Conservation (phyloP, 2,329 filamentous ascomycete species). For the Botrytis cinerea region DNA sequence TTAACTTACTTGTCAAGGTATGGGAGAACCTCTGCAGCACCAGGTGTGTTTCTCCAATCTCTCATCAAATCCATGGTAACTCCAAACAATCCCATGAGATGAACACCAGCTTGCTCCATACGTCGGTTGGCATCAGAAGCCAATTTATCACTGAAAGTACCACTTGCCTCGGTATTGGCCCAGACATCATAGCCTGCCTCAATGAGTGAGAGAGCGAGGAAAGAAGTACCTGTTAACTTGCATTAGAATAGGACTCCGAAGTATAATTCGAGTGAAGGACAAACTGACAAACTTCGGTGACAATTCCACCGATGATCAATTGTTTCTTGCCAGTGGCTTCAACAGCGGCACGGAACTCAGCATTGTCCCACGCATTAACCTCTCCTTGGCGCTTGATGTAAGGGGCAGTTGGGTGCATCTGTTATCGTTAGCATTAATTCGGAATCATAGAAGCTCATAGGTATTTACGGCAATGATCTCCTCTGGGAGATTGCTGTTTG, state of each 20-base stretch:
- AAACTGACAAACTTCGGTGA: slow-evolving; percentile 67
- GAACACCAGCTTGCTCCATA: slow-evolving; percentile 67
- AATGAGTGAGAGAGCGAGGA: slow-evolving; percentile 70
- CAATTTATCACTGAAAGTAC: slow-evolving; percentile 63
- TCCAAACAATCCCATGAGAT: slow-evolving; percentile 44
- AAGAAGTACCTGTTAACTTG: slow-evolving; percentile 57
- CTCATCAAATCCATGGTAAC: slow-evolving; percentile 40
- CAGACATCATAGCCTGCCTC: slow-evolving; percentile 72
- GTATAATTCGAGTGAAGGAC: background rate
- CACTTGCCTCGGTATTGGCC: slow-evolving; percentile 71
- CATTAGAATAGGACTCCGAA: background rate
- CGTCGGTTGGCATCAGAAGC: slow-evolving; percentile 65
- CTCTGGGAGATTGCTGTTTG: slow-evolving; percentile 70
- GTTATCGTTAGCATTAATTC: background rate
- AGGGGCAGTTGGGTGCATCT: slow-evolving; percentile 64
- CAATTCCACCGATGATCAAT: slow-evolving; percentile 71
- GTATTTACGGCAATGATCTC: slow-evolving; percentile 57
- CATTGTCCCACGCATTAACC: slow-evolving; percentile 77
- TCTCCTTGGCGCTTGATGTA: slow-evolving; percentile 69
- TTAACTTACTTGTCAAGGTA: slow-evolving; percentile 56
- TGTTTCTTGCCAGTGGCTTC: slow-evolving; percentile 66
- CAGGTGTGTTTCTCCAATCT: slow-evolving; percentile 45
- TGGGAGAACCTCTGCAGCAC: slow-evolving; percentile 58
- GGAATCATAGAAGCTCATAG: background rate
- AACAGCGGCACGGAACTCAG: slow-evolving; percentile 66